Evolutionary conservation across 2,329 filamentous ascomycete genomes (phyloP).

Genomic region (Amauroascus verrucosus): DNA sequence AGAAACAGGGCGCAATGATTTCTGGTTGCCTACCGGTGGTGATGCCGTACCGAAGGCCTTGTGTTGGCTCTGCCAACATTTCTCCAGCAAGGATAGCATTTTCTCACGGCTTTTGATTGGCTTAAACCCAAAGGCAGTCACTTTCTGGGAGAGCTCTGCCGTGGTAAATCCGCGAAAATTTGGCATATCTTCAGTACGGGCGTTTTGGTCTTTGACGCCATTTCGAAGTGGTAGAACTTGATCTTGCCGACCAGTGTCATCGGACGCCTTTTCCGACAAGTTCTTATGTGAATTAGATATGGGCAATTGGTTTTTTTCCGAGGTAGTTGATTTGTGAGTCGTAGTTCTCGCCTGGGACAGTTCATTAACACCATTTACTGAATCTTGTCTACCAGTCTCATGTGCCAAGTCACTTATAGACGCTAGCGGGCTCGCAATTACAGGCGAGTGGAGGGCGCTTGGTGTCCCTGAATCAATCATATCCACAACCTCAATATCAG

Average conservation of each 20-base stretch:
- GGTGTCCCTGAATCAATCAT: constrained; percentile 38
- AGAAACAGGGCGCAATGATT: not conserved
- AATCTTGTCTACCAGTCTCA: not conserved
- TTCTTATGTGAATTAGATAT: not conserved
- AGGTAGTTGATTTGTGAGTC: not conserved
- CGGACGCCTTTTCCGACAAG: not conserved
- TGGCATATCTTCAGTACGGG: constrained; percentile 30
- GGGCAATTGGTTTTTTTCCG: not conserved
- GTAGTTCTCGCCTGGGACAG: not conserved
- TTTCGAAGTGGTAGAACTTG: not conserved
- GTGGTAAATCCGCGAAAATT: constrained; percentile 54
- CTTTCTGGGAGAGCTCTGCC: constrained; percentile 50
- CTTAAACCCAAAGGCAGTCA: constrained; percentile 62
- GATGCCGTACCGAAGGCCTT: constrained; percentile 6
- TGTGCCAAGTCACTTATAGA: not conserved
- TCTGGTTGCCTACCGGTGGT: not conserved
- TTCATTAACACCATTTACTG: not conserved
- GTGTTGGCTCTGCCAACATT: constrained; percentile 59
- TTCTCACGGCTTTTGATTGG: constrained; percentile 55
- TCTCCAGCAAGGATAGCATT: constrained; percentile 59
- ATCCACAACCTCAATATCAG: constrained; percentile 54
- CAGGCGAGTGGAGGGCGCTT: not conserved
- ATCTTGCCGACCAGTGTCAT: not conserved
- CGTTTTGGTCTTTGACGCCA: not conserved
- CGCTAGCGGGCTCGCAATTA: not conserved